Base-by-base conservation (phyloP, 306 rosid species). In the Rosa rugosa region DNA sequence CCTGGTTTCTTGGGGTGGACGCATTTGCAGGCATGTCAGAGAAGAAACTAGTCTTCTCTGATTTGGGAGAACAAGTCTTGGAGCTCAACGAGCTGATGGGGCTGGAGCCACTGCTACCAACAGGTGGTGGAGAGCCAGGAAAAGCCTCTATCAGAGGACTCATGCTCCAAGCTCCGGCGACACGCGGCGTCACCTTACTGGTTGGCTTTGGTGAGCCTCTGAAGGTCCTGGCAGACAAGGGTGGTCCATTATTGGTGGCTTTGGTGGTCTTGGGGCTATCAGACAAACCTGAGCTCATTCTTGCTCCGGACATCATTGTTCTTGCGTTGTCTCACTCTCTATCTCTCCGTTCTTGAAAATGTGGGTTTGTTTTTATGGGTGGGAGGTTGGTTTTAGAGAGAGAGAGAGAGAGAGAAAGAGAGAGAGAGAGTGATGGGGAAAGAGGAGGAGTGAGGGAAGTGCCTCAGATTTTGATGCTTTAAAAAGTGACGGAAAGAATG, bases 1-100 rank as follows among this genome's bases (percentile, higher is more conserved):
- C 95, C 91, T 82, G 87, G 76, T 82, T 84, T 82, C 78, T 82
- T 72, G 93, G 84, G 77, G 87, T 50, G 73, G 86, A 80, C 23
- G 80, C 79, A 23, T 76, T 56, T 47, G 78, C 46, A 75, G 78
- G 81, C 72, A 66, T 11, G 56, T 80, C 85, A 46, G 88, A 63
- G 75, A 23, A 49, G 62, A 57, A 68, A 0, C 22, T 23, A 53
- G 5, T 47, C 45, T 36, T 44, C 7, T 78, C 81, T n/a, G 88
- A 34, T 23, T 36, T 73, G 34, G 45, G 13, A 73, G 84, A 80
- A 67, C 36, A 66, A 10, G 73, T 11, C 16, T 9, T 45, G 11
- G 81, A 78, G 79, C 72, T 82, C 0, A n/a, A 73, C 49, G 83
- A 67, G 75, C 78, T 50, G 9, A 16, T 67, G 22, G 83, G 70